Evolutionary conservation across 495 filamentous ascomycete genomes (phyloP).

Genomic region (Hyaloscypha bicolor): DNA sequence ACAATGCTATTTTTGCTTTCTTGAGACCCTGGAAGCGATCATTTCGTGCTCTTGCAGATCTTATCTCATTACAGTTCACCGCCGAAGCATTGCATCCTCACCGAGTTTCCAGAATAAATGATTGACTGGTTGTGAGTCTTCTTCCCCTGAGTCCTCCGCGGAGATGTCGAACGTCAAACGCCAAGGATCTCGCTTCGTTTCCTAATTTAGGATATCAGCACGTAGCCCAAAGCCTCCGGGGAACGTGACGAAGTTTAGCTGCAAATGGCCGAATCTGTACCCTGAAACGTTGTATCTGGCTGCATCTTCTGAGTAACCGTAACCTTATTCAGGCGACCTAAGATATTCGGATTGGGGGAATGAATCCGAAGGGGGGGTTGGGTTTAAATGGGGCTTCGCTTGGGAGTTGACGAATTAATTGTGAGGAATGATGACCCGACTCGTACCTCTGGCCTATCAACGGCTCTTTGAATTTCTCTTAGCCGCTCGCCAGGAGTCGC

Average conservation of each 20-base stretch:
- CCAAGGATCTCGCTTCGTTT: background rate
- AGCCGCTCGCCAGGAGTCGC: background rate
- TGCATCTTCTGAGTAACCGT: background rate
- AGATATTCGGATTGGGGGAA: background rate
- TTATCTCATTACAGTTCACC: background rate
- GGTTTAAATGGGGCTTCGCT: background rate
- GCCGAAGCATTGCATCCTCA: background rate
- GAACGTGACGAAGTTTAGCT: background rate
- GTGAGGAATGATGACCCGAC: slow-evolving; percentile 11
- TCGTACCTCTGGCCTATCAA: slow-evolving; percentile 3
- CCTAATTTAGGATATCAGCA: background rate
- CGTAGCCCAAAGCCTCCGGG: background rate
- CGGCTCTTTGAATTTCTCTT: background rate
- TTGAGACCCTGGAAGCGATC: background rate
- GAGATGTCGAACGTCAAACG: background rate
- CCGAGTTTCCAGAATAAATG: background rate
- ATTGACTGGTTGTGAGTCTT: background rate
- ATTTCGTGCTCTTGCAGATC: background rate
- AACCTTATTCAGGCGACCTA: background rate
- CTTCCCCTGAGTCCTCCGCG: background rate
- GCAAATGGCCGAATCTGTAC: background rate
- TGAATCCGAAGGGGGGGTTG: background rate
- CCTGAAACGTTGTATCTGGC: background rate
- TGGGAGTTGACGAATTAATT: background rate
- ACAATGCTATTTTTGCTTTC: background rate